These are phyloP conservation scores for Claviceps sp. DNA, from an alignment of 2,329 filamentous ascomycete species.

Conservation along the genomic window DNA sequence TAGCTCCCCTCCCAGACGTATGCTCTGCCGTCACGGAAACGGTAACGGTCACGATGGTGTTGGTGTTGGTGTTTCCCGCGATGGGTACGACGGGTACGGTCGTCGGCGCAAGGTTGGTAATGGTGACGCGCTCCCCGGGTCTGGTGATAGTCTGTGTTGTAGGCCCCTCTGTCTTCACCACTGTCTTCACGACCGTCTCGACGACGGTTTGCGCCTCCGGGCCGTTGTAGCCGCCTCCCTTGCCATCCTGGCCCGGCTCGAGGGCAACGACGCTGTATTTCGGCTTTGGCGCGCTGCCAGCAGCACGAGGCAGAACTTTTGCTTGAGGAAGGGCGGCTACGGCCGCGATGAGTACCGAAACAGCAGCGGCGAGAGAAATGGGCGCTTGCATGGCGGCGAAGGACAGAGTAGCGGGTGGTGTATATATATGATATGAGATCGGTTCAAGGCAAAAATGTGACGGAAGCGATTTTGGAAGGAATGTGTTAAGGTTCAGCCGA, in stretches of 20 bases:
- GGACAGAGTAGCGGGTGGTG: neutral
- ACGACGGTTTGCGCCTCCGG: conserved; percentile 13
- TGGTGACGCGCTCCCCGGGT: conserved; percentile 8
- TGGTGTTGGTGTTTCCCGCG: conserved; percentile 6
- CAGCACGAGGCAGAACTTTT: conserved; percentile 12
- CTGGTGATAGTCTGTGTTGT: conserved; percentile 15
- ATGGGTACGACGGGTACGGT: conserved; percentile 19
- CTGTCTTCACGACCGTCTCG: conserved; percentile 17
- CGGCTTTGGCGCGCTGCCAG: conserved; percentile 12
- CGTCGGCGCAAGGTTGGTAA: conserved; percentile 4
- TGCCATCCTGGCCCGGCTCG: conserved; percentile 18
- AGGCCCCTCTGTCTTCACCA: conserved; percentile 15
- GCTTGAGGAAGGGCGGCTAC: conserved; percentile 17
- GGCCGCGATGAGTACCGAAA: conserved; percentile 15
- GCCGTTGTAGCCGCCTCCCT: conserved; percentile 1
- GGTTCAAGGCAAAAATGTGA: neutral
- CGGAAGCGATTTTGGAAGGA: neutral
- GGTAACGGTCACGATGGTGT: neutral
- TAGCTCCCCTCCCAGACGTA: neutral
- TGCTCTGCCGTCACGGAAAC: neutral
- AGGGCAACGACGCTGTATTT: conserved; percentile 26
- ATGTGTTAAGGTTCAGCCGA: neutral
- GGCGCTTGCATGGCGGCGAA: conserved; percentile 18
- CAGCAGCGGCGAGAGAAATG: conserved; percentile 16
- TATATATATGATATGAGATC: no score